Base-by-base conservation (phyloP, 1,284 basidiomycete genomes). In the Apiotrichum sp. region DNA sequence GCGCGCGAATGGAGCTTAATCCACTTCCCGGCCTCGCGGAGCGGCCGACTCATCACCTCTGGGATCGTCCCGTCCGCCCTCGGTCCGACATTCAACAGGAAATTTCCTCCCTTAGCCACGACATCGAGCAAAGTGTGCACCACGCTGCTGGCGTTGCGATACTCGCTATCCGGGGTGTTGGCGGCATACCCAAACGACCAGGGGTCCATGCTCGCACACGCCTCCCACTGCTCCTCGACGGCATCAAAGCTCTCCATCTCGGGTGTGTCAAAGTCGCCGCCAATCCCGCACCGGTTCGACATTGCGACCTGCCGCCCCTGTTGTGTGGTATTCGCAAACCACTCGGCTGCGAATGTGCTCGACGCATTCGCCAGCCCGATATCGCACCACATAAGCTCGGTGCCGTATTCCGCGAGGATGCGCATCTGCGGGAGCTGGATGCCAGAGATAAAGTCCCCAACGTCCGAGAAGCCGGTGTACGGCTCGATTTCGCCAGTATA, bases 401-500 rank as follows among this genome's bases (percentile, higher is more conserved):
- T 78, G 39, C 77, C 79, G 51, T 84, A 84, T 16, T 77, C 64
- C 0, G 80, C 80, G 3, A 84, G 73, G 13, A 79, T 79, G 5
- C 79, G 59, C 82, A 84, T 84, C 50, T 84, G 83, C 2, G 80
- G 80, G 29, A 80, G 70, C 63, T 81, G 82, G 16, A 84, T 60
- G 57, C 84, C 82, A 11, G 78, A 68, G 29, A 84, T 43, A 55
- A 80, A 84, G 63, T 84, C 82, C 2, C 72, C 68, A 31, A 82
- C 81, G 10, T 78, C 64, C 14, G 82, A 61, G 38, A 73, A 71
- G 7, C 83, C 83, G 0, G 80, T 83, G 58, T 83, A 84, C 5
- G 81, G 79, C 60, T 85, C 84, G 13, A 78, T 52, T 51, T 79
- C 69, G 0, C 79, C 78, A 46, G 82, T 79, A 71, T 78, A 85